Base-by-base conservation (phyloP, 768 basidiomycete species). In the Lactarius akahatsu region DNA sequence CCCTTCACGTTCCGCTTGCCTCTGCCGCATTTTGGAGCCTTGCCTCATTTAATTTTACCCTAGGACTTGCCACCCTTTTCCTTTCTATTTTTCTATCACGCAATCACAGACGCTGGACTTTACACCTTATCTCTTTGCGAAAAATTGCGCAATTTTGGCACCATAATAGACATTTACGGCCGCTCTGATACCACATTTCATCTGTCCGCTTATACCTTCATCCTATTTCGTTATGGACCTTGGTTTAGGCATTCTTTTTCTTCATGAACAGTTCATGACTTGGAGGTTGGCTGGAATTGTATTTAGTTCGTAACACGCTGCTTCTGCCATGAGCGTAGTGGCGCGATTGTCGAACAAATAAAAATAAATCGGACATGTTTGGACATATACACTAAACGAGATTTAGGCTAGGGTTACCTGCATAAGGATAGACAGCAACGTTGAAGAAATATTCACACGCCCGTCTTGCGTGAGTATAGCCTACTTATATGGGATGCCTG, bases 401-500 rank as follows among this genome's bases (percentile, higher is more conserved):
- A 52, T 52, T 26, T 28, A 26, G 50, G 50, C 15, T 13, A 52
- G 26, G 26, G 50, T 2, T 41, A 2, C 4, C 10, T 23, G 2
- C 3, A 26, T 15, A 52, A 52, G 50, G 50, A 23, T 23, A 23
- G 11, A 23, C 2, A n/a, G 11, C 23, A 50, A 23, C 10, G 23
- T 26, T 3, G 47, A 13, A 23, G 20, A 30, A 41, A 6, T 0
- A 11, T 50, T 45, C 18, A 32, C 16, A 54, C 30, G 18, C 18
- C 2, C 50, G 5, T 52, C 55, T 30, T 2, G 32, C 26, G 15
- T 30, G 15, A 16, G 28, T 2, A 10, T 16, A 43, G 47, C 47
- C 10, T 61, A 65, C 50, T 65, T 69, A 54, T 70, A 70, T 8
- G 69, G 69, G 23, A 70, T 70, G n/a, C 69, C 69, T 70, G 6